Evolutionary conservation across 257 asterid genomes (phyloP).

Genomic region (Rauvolfia tetraphylla): DNA sequence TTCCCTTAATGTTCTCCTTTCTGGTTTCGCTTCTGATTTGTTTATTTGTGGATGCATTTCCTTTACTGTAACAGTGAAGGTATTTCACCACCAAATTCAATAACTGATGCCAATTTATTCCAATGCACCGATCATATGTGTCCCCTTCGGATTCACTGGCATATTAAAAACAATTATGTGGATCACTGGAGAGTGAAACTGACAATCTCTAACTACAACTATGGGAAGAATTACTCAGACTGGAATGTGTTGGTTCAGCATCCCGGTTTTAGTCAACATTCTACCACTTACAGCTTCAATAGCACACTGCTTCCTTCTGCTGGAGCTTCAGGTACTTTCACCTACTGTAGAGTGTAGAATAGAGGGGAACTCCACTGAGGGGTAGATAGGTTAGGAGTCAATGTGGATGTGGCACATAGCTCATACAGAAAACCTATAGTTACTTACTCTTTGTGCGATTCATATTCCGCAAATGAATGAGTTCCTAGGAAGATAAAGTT

Average conservation of each 20-base stretch:
- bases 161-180: constrained; percentile 45
- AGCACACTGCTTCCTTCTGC: constrained; percentile 38
- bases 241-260: constrained; percentile 72
- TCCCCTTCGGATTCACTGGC: constrained; percentile 72
- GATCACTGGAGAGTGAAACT: constrained; percentile 65
- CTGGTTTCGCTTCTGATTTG: not conserved
- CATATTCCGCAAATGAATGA: not conserved
- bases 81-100: constrained; percentile 23
- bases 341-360: not conserved
- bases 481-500: not conserved
- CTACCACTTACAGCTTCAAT: constrained; percentile 48
- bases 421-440: not conserved
- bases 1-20: not conserved
- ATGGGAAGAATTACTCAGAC: constrained; percentile 47
- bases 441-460: not conserved
- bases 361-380: not conserved
- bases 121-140: constrained; percentile 77
- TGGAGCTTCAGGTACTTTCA: constrained; percentile 41
- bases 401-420: not conserved
- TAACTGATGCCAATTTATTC: constrained; percentile 37
- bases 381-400: not conserved
- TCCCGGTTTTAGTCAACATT: constrained; percentile 48
- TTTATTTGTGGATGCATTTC: constrained; percentile 1
- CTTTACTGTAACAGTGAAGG: constrained; percentile 42
- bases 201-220: constrained; percentile 59